Base-by-base conservation (phyloP, 306 rosid species). In the Arachis hypogaea region DNA sequence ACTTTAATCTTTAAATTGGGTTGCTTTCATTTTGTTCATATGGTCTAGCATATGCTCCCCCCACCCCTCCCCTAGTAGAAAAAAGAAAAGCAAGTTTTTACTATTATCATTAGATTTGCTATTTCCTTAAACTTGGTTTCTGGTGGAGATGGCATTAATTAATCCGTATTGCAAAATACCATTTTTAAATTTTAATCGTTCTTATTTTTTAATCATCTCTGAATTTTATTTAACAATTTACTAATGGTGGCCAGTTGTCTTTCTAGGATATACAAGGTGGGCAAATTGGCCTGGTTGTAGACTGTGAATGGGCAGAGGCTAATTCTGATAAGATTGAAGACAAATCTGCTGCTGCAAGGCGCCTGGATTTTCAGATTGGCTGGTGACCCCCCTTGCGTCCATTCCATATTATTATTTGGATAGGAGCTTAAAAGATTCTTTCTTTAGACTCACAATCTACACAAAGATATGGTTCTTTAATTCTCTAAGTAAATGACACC, bases 251-350 rank as follows among this genome's bases (percentile, higher is more conserved):
- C 29, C 46, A 45, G 43, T 18, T 63, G 12, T 73, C 66, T 46
- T 76, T 74, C 45, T 77, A 91, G 97, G 93, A 86, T 44, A 85
- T 73, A 72, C 98, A 91, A 85, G 88, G 92, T 70, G 98, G 98
- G 6, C 92, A 86, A 80, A 69, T 93, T 50, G 97, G 97, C 73
- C 62, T 87, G 44, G 85, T 83, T 9, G 79, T 88, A 72, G 98
- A 93, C 81, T 89, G 97, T 72, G 97, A 93, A 88, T 91, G 98
- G 98, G 86, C 98, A 36, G 98, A 93, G 82, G 73, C 97, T 76
- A 87, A 93, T 78, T 91, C 97, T 49, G 88, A 86, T 59, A 89
- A 64, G 66, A 77, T 56, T 72, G 96, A 91, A 83, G 98, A 93
- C 76, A 79, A 69, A 82, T 56, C 75, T 16, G 98, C 98, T 55